phyloP scores from a whole-genome alignment of 2,329 filamentous ascomycete species.

The Fusarium gaditjirri region DNA sequence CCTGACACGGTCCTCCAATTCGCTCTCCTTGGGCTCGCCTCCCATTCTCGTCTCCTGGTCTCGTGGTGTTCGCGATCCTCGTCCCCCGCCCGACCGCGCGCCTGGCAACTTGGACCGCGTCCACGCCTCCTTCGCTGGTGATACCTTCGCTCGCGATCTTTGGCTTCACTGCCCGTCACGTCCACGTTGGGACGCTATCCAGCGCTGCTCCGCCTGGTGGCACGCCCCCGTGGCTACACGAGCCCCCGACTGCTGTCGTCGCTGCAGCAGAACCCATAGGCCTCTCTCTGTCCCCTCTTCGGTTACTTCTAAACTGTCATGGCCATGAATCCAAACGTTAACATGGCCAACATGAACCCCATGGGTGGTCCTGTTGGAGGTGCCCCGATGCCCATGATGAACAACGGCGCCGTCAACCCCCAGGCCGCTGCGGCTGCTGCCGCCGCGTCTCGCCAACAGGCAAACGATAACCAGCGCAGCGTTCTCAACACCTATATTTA shows the following conservation, averaged over 20 bases:
- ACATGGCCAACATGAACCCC: slow-evolving; percentile 76
- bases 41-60: slow-evolving; percentile 38
- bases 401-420: slow-evolving; percentile 60
- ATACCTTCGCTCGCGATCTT: slow-evolving; percentile 36
- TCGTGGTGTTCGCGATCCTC: slow-evolving; percentile 42
- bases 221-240: slow-evolving; percentile 49
- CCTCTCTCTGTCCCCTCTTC: slow-evolving; percentile 28
- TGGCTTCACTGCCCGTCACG: slow-evolving; percentile 46
- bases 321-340: slow-evolving; percentile 68
- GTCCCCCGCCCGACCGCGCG: slow-evolving; percentile 35
- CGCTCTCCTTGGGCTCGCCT: slow-evolving; percentile 33
- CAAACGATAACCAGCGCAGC: slow-evolving; percentile 61
- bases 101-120: slow-evolving; percentile 44
- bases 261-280: slow-evolving; percentile 42
- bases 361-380: slow-evolving; percentile 75
- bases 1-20: slow-evolving; percentile 37
- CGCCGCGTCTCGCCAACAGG: slow-evolving; percentile 51
- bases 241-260: slow-evolving; percentile 40
- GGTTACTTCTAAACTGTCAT: slow-evolving; percentile 39
- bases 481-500: slow-evolving; percentile 89
- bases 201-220: slow-evolving; percentile 49
- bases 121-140: slow-evolving; percentile 30
- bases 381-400: slow-evolving; percentile 73
- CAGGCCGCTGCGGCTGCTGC: slow-evolving; percentile 48
- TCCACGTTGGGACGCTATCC: slow-evolving; percentile 49